Base-by-base conservation (phyloP, 1,284 basidiomycete genomes). In the Golubevia pallescens region DNA sequence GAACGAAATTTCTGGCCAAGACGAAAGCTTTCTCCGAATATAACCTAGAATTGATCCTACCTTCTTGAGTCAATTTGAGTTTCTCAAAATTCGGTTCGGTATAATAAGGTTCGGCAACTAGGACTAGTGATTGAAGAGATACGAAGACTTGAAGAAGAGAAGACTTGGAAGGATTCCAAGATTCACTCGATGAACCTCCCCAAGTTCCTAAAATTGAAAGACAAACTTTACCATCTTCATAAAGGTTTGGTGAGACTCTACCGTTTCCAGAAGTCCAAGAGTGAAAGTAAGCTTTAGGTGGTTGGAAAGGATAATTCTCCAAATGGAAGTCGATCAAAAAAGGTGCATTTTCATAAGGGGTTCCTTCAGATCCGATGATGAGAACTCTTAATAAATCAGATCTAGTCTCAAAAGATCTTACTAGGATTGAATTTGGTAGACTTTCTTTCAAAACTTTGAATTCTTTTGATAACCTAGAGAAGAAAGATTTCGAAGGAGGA, bases 181-280 rank as follows among this genome's bases (percentile, higher is more conserved):
- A 71, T 64, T 77, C 70, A 28, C 14, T 57, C 51, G 67, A 62
- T 0, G 67, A 66, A 28, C 95, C 94, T 0, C 90, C 89, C 94
- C 94, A 97, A 0, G 94, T 97, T 19, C 93, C 93, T 2, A 97
- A 87, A 57, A 97, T 92, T 23, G 93, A 95, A 59, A 97, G 86
- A 80, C 95, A 97, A 52, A 97, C 94, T 86, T 96, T 96, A 56
- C 94, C 94, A 75, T 97, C 95, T 81, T 96, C 94, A 77, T 97
- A 97, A 58, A 97, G 87, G 86, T 97, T 97, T 24, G 88, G 85
- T n/a, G 78, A 68, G 0, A 88, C 91, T 86, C 84, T 92, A 19
- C 94, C 94, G 78, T 94, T 94, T 8, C 93, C 94, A 83, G 93
- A 93, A 8, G 95, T 97, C 92, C 94, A 96, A 70, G 93, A 94